Evolutionary conservation across 2,329 filamentous ascomycete genomes (phyloP).

Genomic region (Epichloe scottii): DNA sequence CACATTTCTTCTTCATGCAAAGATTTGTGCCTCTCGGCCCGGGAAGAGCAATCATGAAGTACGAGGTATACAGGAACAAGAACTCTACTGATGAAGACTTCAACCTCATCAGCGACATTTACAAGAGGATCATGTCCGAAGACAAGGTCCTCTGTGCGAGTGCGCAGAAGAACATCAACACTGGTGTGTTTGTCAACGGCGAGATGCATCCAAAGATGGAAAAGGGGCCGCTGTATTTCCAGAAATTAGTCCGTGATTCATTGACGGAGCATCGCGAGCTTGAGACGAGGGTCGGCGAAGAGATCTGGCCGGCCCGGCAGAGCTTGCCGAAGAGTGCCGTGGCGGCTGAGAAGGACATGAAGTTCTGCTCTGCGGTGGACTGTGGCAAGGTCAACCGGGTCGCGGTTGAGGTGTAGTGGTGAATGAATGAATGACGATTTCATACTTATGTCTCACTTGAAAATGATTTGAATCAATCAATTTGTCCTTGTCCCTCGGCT

Average conservation of each 20-base stretch:
- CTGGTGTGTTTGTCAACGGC: slow-evolving; percentile 49
- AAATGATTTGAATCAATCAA: no score
- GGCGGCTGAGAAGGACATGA: slow-evolving; percentile 15
- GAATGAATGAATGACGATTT: no score
- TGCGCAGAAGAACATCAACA: slow-evolving; percentile 48
- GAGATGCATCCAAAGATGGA: slow-evolving; percentile 50
- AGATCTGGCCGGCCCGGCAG: slow-evolving; percentile 41
- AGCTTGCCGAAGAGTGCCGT: slow-evolving; percentile 16
- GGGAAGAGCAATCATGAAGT: slow-evolving; percentile 40
- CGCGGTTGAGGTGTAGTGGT: slow-evolving; percentile 1
- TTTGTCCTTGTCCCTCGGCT: no score
- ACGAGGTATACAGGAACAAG: slow-evolving; percentile 52
- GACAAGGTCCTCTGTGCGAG: slow-evolving; percentile 50
- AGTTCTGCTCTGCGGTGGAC: slow-evolving; percentile 24
- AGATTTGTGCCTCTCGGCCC: slow-evolving; percentile 45
- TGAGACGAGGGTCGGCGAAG: slow-evolving; percentile 29
- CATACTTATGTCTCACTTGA: no score
- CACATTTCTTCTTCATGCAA: slow-evolving; percentile 54
- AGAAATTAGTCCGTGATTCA: slow-evolving; percentile 35
- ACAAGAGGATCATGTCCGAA: slow-evolving; percentile 51
- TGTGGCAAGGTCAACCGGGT: slow-evolving; percentile 16
- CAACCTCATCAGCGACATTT: slow-evolving; percentile 42
- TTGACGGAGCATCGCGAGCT: slow-evolving; percentile 33
- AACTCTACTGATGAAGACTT: slow-evolving; percentile 47
- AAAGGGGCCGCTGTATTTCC: slow-evolving; percentile 45